Percentiles rank a stretch among this genome's conserved stretches.
Evolutionary conservation across 2,329 filamentous ascomycete genomes (phyloP).

Genomic region (Clarireedia hainanense): DNA sequence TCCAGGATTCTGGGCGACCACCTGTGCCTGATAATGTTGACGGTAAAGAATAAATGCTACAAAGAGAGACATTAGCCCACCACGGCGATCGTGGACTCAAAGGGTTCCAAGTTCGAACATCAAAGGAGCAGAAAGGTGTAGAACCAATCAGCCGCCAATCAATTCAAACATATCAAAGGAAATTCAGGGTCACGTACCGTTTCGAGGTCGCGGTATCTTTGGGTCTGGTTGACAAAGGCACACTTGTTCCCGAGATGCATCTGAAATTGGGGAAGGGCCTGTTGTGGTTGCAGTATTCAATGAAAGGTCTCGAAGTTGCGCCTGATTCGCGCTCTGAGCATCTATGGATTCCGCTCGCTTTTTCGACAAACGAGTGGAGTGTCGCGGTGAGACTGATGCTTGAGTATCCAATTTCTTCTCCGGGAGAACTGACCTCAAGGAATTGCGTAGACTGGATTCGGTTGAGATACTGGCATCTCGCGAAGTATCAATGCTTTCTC

Average conservation of each 20-base stretch:
- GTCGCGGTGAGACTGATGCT: slow-evolving; percentile 21
- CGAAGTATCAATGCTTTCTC: slow-evolving; percentile 16
- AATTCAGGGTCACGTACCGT: slow-evolving; percentile 45
- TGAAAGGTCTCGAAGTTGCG: slow-evolving; percentile 24
- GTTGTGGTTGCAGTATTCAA: slow-evolving; percentile 23
- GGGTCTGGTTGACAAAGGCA: slow-evolving; percentile 65
- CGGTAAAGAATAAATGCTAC: slow-evolving; percentile 96
- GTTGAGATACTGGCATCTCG: slow-evolving; percentile 24
- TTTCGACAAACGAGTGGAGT: slow-evolving; percentile 24
- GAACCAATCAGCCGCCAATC: slow-evolving; percentile 14
- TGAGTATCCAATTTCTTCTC: slow-evolving; percentile 21
- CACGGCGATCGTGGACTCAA: slow-evolving; percentile 20
- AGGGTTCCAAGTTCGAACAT: slow-evolving; percentile 9
- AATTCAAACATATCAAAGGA: slow-evolving; percentile 17
- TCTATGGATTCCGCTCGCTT: slow-evolving; percentile 28
- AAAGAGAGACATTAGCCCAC: slow-evolving; percentile 28
- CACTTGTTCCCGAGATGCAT: slow-evolving; percentile 36
- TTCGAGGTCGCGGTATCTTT: slow-evolving; percentile 63
- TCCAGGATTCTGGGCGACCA: slow-evolving; percentile 76
- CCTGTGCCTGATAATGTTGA: slow-evolving; percentile 78
- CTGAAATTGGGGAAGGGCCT: slow-evolving; percentile 15
- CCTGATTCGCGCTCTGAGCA: slow-evolving; percentile 22
- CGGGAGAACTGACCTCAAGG: slow-evolving; percentile 18
- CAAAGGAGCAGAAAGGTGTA: slow-evolving; percentile 18
- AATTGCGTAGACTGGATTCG: slow-evolving; percentile 23